Conservation (phyloP, 2,329 filamentous ascomycete genomes). For the Cercospora beticola region DNA sequence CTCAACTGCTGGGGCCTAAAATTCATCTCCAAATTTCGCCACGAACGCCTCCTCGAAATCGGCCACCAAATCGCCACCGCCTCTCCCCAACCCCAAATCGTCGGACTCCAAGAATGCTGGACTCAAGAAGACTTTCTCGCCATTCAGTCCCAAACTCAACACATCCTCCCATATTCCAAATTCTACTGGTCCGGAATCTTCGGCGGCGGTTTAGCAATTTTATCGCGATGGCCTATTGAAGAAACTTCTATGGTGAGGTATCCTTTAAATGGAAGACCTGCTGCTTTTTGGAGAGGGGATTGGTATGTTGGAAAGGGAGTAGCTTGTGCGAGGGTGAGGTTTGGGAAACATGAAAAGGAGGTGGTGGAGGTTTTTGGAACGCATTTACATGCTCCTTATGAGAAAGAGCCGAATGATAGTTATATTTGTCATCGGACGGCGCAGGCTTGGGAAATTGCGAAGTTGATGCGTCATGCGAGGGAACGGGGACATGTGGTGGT, state of each 20-base stretch:
- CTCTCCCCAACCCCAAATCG: slow-evolving; percentile 72
- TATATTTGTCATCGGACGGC: slow-evolving; percentile 89
- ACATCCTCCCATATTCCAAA: slow-evolving; percentile 83
- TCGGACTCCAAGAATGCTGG: slow-evolving; percentile 95
- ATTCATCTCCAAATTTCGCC: slow-evolving; percentile 74
- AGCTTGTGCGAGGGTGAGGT: slow-evolving; percentile 75
- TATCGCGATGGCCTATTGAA: slow-evolving; percentile 89
- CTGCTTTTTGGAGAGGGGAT: slow-evolving; percentile 90
- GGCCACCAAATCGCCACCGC: slow-evolving; percentile 72
- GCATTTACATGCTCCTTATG: slow-evolving; percentile 81
- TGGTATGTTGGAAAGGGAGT: slow-evolving; percentile 97
- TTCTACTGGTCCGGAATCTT: slow-evolving; percentile 91
- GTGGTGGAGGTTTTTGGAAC: slow-evolving; percentile 89
- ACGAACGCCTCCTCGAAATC: slow-evolving; percentile 78
- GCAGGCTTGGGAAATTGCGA: slow-evolving; percentile 93
- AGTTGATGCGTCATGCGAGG: slow-evolving; percentile 77
- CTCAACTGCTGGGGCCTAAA: slow-evolving; percentile 98
- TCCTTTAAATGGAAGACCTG: slow-evolving; percentile 88
- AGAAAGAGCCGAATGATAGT: slow-evolving; percentile 72
- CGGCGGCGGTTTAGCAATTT: slow-evolving; percentile 81
- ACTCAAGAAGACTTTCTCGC: slow-evolving; percentile 77
- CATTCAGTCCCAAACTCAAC: slow-evolving; percentile 70
- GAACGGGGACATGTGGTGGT: slow-evolving; percentile 81
- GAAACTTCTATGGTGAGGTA: slow-evolving; percentile 85
- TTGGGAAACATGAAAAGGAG: slow-evolving; percentile 63